These are phyloP conservation scores for Anacardium occidentale DNA, from an alignment of 345 rosid genomes.

Conservation along the genomic window DNA sequence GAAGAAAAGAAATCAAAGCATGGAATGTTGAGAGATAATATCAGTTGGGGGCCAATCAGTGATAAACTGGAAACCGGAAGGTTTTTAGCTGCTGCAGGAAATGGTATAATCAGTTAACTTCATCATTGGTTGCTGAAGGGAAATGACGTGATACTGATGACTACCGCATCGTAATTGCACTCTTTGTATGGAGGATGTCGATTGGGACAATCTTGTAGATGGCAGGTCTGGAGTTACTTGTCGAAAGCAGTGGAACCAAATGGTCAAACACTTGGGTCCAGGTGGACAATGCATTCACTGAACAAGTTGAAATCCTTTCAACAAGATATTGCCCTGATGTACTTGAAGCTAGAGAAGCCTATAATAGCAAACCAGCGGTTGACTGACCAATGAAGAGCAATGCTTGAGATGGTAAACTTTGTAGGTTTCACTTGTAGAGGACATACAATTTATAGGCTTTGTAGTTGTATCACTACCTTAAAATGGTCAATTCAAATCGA, in stretches of 20 bases:
- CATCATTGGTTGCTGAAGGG: conserved; percentile 65
- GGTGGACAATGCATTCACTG: conserved; percentile 47
- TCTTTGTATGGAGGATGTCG: conserved; percentile 72
- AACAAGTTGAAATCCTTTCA: conserved; percentile 62
- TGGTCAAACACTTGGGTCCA: conserved; percentile 54
- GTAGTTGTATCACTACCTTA: too few relatives aligned
- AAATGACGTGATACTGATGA: conserved; percentile 75
- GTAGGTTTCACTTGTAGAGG: too few relatives aligned
- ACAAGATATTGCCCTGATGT: conserved; percentile 54
- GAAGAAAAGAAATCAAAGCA: conserved; percentile 55
- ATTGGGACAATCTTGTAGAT: conserved; percentile 71
- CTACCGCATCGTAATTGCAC: conserved; percentile 53
- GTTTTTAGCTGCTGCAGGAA: conserved; percentile 45
- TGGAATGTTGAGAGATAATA: conserved; percentile 70
- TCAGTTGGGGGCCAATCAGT: conserved; percentile 71
- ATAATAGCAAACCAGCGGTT: conserved; percentile 38
- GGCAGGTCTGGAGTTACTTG: conserved; percentile 60
- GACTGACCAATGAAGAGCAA: neutral
- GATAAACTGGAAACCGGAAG: conserved; percentile 43
- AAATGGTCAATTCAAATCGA: too few relatives aligned
- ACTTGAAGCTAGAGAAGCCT: conserved; percentile 59
- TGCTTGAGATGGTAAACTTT: too few relatives aligned
- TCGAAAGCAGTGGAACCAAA: conserved; percentile 64
- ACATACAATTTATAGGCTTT: too few relatives aligned
- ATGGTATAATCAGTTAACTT: conserved; percentile 61